Evolutionary conservation across 2,329 filamentous ascomycete species (phyloP).

Genomic region (Colletotrichum tanaceti): DNA sequence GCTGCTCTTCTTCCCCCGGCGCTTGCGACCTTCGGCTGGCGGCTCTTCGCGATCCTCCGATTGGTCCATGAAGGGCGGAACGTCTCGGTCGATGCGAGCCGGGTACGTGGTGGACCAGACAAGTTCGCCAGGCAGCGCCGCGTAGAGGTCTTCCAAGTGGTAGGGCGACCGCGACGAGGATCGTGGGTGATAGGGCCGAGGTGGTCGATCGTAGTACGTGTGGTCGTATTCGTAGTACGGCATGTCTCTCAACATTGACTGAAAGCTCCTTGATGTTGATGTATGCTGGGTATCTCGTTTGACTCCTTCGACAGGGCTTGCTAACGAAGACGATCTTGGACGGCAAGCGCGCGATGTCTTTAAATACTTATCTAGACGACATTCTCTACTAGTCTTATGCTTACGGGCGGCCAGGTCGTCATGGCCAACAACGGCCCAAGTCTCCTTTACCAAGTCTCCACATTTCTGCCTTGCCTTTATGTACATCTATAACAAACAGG

Average conservation of each 20-base stretch:
- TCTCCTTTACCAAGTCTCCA: not conserved
- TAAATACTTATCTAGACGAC: not conserved
- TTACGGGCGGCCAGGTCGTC: not conserved
- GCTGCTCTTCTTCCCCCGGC: not conserved
- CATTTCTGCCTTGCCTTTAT: not conserved
- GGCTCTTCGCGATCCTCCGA: not conserved
- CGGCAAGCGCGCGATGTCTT: not conserved
- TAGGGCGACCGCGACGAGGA: not conserved
- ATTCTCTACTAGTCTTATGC: too few relatives aligned
- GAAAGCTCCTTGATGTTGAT: not conserved
- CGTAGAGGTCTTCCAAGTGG: not conserved
- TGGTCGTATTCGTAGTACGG: slow-evolving; percentile 8
- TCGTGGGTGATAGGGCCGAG: not conserved
- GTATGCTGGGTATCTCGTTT: not conserved
- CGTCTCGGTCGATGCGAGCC: not conserved
- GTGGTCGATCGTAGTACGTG: slow-evolving; percentile 4
- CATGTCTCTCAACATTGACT: not conserved
- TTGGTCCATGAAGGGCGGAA: not conserved
- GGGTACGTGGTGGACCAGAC: not conserved
- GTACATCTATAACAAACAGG: not conserved
- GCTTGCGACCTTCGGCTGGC: not conserved
- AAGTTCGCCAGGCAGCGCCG: slow-evolving; percentile 2
- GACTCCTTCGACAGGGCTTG: not conserved
- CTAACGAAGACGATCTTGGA: not conserved
- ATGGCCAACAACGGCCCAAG: not conserved